phyloP scores from a whole-genome alignment of 148 eudicot species.

The Fagopyrum homotropicum region DNA sequence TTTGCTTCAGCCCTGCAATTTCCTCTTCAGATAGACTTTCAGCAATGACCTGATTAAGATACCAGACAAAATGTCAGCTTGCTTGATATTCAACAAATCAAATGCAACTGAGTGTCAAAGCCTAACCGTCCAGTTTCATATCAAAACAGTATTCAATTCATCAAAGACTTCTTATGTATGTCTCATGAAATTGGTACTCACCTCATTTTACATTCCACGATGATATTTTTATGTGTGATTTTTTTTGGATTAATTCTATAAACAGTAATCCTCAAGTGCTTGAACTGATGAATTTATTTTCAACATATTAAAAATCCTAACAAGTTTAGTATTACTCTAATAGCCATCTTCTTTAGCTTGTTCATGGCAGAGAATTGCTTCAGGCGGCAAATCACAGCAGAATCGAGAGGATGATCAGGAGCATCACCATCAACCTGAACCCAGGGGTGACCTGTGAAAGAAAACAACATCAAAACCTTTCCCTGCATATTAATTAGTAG shows the following conservation, averaged over 20 bases:
- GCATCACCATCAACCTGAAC: slow-evolving; percentile 20
- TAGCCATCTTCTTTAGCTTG: slow-evolving; percentile 22
- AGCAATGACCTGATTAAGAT: slow-evolving; percentile 28
- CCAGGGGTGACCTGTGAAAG: slow-evolving; percentile 25
- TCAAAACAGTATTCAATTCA: neutral
- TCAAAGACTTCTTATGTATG: neutral
- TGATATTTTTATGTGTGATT: neutral
- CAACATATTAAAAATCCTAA: neutral
- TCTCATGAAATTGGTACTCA: neutral
- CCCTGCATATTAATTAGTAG: neutral
- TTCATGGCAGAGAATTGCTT: slow-evolving; percentile 27
- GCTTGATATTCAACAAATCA: neutral
- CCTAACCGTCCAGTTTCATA: neutral
- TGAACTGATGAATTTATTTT: neutral
- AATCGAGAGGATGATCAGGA: slow-evolving; percentile 20
- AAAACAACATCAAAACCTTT: neutral
- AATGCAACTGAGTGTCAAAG: neutral
- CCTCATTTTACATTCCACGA: neutral
- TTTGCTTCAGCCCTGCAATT: slow-evolving; percentile 40
- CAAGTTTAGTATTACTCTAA: slow-evolving; percentile 15
- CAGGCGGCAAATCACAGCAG: slow-evolving; percentile 22
- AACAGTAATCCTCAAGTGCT: neutral
- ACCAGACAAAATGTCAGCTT: neutral
- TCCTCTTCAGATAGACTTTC: slow-evolving; percentile 40
- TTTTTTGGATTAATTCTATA: neutral